Percentiles rank a stretch among this genome's conserved stretches.
phyloP scores from a whole-genome alignment of 2,329 filamentous ascomycete genomes.

The Didymella pomorum region DNA sequence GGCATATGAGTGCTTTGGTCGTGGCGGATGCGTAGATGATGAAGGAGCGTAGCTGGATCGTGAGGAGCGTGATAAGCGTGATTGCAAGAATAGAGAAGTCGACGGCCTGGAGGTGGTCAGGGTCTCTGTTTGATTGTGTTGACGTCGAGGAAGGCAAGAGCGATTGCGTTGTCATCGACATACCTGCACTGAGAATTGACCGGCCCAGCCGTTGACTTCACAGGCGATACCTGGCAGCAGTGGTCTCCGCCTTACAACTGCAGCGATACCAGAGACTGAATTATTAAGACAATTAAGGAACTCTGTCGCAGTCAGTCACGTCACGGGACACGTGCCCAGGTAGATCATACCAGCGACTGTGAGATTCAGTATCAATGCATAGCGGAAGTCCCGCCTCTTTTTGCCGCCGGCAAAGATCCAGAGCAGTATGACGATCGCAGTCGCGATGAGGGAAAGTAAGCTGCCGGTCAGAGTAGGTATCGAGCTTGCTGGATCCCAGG shows the following conservation, averaged over 20 bases:
- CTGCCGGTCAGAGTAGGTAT: slow-evolving; percentile 36
- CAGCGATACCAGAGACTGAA: slow-evolving; percentile 52
- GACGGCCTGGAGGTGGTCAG: slow-evolving; percentile 27
- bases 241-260: slow-evolving; percentile 36
- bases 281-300: slow-evolving; percentile 55
- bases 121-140: background rate
- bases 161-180: background rate
- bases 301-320: slow-evolving; percentile 3
- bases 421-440: slow-evolving; percentile 26
- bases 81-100: slow-evolving; percentile 57
- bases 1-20: slow-evolving; percentile 48
- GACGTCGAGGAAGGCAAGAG: background rate
- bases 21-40: slow-evolving; percentile 41
- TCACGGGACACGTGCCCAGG: background rate
- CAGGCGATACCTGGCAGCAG: slow-evolving; percentile 48
- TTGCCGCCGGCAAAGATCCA: slow-evolving; percentile 29
- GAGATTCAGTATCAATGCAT: slow-evolving; percentile 36
- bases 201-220: slow-evolving; percentile 55
- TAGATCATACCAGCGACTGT: slow-evolving; percentile 28
- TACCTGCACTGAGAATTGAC: slow-evolving; percentile 58
- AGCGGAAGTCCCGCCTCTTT: slow-evolving; percentile 31
- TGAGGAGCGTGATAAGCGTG: slow-evolving; percentile 54
- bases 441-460: slow-evolving; percentile 30
- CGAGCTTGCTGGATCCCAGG: slow-evolving; percentile 21
- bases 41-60: slow-evolving; percentile 49